phyloP scores from a whole-genome alignment of 495 filamentous ascomycete species.

The Aspergillus ellipticus region DNA sequence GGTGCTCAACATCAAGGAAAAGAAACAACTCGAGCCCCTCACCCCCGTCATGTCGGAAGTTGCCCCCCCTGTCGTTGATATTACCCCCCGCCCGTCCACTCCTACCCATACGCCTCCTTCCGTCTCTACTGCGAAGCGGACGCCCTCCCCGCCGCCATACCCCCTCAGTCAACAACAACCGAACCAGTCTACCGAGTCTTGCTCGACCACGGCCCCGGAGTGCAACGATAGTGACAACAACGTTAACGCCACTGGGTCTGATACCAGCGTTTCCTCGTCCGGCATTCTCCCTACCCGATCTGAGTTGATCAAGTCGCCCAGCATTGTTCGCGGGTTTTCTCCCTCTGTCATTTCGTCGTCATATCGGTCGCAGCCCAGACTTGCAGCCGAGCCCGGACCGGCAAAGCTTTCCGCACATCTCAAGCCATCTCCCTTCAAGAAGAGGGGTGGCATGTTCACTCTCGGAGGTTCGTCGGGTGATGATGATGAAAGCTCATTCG shows the following conservation, averaged over 20 bases:
- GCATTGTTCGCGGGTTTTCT: slow-evolving; percentile 83
- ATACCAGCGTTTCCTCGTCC: slow-evolving; percentile 50
- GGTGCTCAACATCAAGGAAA: slow-evolving; percentile 81
- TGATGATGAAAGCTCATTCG: slow-evolving; percentile 76
- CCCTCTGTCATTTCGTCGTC: slow-evolving; percentile 72
- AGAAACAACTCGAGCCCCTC: slow-evolving; percentile 62
- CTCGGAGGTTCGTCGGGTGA: slow-evolving; percentile 74
- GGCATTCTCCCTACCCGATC: slow-evolving; percentile 29
- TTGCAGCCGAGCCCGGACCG: slow-evolving; percentile 48
- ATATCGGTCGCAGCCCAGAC: slow-evolving; percentile 58
- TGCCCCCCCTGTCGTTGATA: slow-evolving; percentile 53
- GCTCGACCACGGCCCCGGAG: slow-evolving; percentile 50
- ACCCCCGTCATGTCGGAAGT: slow-evolving; percentile 33
- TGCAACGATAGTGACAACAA: slow-evolving; percentile 44
- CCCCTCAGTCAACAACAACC: slow-evolving; percentile 21
- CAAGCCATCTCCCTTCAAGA: slow-evolving; percentile 45
- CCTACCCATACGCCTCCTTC: slow-evolving; percentile 42
- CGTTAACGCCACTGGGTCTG: slow-evolving; percentile 38
- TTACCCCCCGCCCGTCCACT: slow-evolving; percentile 43
- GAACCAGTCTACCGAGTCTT: slow-evolving; percentile 50
- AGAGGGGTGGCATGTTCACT: slow-evolving; percentile 67
- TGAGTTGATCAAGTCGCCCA: slow-evolving; percentile 60
- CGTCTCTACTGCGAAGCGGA: slow-evolving; percentile 26
- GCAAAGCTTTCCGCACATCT: slow-evolving; percentile 40
- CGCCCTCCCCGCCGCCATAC: slow-evolving; percentile 10